phyloP scores from a whole-genome alignment of 805 yeast genomes.

The Schwanniomyces sp. region DNA sequence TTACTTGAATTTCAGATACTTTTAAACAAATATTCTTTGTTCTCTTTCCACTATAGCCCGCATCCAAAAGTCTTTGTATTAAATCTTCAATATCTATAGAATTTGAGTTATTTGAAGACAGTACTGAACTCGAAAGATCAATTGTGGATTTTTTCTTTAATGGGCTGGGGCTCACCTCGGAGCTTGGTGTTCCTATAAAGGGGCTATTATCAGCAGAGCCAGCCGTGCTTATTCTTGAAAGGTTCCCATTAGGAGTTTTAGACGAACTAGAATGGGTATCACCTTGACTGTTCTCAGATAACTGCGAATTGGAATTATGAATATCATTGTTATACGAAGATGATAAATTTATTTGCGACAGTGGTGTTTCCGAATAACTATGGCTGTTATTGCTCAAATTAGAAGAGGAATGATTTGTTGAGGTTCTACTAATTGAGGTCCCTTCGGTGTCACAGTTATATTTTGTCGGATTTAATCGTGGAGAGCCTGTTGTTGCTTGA shows the following conservation, averaged over 20 bases:
- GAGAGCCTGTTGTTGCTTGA: slow-evolving; percentile 11
- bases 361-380: slow-evolving; percentile 17
- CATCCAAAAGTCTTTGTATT: slow-evolving; percentile 88
- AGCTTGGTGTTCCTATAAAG: neutral
- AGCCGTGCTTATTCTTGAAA: neutral
- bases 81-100: slow-evolving; percentile 73
- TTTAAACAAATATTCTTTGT: slow-evolving; percentile 87
- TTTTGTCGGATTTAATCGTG: slow-evolving; percentile 6
- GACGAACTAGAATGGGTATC: slow-evolving; percentile 2
- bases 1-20: slow-evolving; percentile 81
- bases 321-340: slow-evolving; percentile 1
- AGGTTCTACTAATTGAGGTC: slow-evolving; percentile 14
- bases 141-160: neutral
- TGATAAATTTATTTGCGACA: slow-evolving; percentile 8
- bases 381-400: slow-evolving; percentile 10
- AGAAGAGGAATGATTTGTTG: slow-evolving; percentile 22
- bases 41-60: slow-evolving; percentile 93
- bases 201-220: slow-evolving; percentile 1
- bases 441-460: slow-evolving; percentile 1
- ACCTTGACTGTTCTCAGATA: neutral
- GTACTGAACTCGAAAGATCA: neutral
- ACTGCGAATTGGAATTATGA: neutral
- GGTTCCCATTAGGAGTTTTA: slow-evolving; percentile 4
- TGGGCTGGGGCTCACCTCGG: neutral
- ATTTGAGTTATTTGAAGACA: slow-evolving; percentile 5